phyloP scores from a whole-genome alignment of 2,329 filamentous ascomycete genomes.

The Claviceps capensis region DNA sequence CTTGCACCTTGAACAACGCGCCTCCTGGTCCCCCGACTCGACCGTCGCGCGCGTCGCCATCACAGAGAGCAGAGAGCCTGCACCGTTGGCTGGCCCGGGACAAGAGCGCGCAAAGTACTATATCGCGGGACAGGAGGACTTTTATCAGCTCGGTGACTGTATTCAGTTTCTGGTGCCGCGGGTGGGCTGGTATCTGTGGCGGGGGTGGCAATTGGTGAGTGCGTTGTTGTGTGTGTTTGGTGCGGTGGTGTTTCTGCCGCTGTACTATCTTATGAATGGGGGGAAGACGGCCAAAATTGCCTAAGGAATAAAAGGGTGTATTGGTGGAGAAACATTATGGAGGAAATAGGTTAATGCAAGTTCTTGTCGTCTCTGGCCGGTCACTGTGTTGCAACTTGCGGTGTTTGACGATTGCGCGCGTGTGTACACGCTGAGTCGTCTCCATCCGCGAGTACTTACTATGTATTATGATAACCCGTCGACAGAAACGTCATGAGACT shows the following conservation, averaged over 20 bases:
- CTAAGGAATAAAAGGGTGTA: background rate
- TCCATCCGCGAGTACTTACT: too few species aligned
- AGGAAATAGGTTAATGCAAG: too few species aligned
- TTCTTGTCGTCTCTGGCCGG: too few species aligned
- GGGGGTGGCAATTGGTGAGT: conserved; percentile 47
- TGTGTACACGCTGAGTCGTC: too few species aligned
- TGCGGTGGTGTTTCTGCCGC: conserved; percentile 26
- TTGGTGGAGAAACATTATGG: too few species aligned
- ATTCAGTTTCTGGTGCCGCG: conserved; percentile 57
- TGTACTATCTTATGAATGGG: conserved; percentile 21
- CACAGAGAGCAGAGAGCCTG: conserved; percentile 7
- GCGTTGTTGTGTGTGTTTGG: conserved; percentile 52
- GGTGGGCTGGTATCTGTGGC: conserved; percentile 39
- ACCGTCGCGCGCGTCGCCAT: conserved; percentile 2
- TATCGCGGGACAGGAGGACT: conserved; percentile 64
- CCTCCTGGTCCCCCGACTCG: conserved; percentile 12
- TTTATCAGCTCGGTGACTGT: conserved; percentile 67
- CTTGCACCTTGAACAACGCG: conserved; percentile 41
- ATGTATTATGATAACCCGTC: too few species aligned
- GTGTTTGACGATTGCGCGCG: too few species aligned
- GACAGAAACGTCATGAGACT: too few species aligned
- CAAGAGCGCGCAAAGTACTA: conserved; percentile 39
- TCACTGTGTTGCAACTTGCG: too few species aligned
- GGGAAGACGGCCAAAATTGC: conserved; percentile 5
- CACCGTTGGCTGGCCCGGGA: conserved; percentile 8